Conservation (phyloP, 2,329 filamentous ascomycete species). For the Fusarium sterilihyphosum region DNA sequence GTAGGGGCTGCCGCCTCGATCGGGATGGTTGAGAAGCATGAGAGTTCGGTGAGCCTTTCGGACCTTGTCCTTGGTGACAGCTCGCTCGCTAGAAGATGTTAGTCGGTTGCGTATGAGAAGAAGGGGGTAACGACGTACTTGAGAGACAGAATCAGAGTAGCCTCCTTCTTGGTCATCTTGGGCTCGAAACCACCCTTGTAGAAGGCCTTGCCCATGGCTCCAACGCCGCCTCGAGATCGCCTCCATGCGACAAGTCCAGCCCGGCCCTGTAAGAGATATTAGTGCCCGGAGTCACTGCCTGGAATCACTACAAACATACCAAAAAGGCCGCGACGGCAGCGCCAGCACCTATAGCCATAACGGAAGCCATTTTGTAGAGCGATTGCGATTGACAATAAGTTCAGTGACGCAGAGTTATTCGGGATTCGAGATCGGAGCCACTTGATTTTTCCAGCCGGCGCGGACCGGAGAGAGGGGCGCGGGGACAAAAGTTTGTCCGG, state of each 20-base stretch:
- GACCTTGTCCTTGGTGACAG: constrained; percentile 89
- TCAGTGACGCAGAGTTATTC: constrained; percentile 22
- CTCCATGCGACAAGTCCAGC: constrained; percentile 91
- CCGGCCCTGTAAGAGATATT: constrained; percentile 72
- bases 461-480: constrained; percentile 40
- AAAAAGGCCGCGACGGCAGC: constrained; percentile 63
- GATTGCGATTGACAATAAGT: constrained; percentile 1
- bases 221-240: constrained; percentile 79
- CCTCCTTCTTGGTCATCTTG: constrained; percentile 93
- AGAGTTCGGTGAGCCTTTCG: constrained; percentile 94
- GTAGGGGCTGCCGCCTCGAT: constrained; percentile 96
- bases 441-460: constrained; percentile 43
- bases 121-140: constrained; percentile 65
- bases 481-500: constrained; percentile 39
- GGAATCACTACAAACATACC: constrained; percentile 47
- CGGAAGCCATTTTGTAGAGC: constrained; percentile 51
- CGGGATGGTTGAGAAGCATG: constrained; percentile 98
- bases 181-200: constrained; percentile 99
- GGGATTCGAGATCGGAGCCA: constrained; percentile 30
- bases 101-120: not conserved
- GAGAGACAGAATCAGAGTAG: constrained; percentile 87
- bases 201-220: constrained; percentile 87
- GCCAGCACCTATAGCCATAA: constrained; percentile 59
- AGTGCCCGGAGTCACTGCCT: not conserved
- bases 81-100: constrained; percentile 73